Evolutionary conservation across 2,329 filamentous ascomycete genomes (phyloP), one percentile per base, ranked within the genome.

Genomic region (Diplodia corticola): DNA sequence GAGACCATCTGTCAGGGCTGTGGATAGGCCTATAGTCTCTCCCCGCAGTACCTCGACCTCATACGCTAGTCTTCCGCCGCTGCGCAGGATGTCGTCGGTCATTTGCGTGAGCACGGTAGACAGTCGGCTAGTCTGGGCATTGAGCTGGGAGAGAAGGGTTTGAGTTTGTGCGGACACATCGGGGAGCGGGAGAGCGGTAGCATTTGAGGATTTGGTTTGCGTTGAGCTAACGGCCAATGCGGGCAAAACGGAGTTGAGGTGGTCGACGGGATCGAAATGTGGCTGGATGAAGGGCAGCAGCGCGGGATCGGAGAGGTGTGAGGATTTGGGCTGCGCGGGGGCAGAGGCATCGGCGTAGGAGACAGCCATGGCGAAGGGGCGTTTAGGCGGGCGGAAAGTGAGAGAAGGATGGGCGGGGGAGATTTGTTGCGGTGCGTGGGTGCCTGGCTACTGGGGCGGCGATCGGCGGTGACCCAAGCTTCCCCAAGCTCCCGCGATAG

Each of bases 11-110:
- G 88, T 87, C 71, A 98, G 81, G 1, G 89, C 85, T 74, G 97
- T 93, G 0, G 89, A 88, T 40, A 97, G 81, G n/a, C 90, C 85
- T 54, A 93, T 80, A 2, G 92, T 91, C 78, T 97, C 93, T 69
- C 93, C 93, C n/a, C 93, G 87, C 57, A 98, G 79, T 20, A 98
- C 86, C 78, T 98, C 94, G 22, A 98, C 94, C 78, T 98, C 92
- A 74, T 99, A 99, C 22, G 93, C 92, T 66, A 99, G 81, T 4
- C 94, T 86, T 69, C 91, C 92, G 28, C 93, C 92, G 73, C 92
- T 93, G 66, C 95, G 87, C 68, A 99, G 80, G 69, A 99, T 98
- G 71, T 98, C 95, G 77, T 99, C 94, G 12, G 95, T 97, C 67
- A 98, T 83, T 73, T 94, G 89, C 35, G 93, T 97, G 67, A 99